Evolutionary conservation across 805 yeast genomes (phyloP).

Genomic region (Henningerozyma blattae): DNA sequence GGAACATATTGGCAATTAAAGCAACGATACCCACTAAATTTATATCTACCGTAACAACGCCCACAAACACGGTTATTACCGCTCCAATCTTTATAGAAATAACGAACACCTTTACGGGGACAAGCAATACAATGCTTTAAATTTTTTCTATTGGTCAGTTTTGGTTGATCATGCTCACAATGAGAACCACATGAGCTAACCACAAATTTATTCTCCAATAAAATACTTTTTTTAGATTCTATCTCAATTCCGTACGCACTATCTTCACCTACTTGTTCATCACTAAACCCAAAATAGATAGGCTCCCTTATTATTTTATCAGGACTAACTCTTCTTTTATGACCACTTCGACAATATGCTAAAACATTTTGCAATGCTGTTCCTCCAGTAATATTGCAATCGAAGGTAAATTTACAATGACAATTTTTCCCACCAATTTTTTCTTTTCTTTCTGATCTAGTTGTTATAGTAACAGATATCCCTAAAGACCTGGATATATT

Average conservation of each 20-base stretch:
- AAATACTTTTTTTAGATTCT: slow-evolving; percentile 9
- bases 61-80: slow-evolving; percentile 16
- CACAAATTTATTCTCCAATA: slow-evolving; percentile 16
- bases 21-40: slow-evolving; percentile 16
- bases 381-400: slow-evolving; percentile 14
- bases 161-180: slow-evolving; percentile 12
- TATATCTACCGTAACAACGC: slow-evolving; percentile 17
- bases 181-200: slow-evolving; percentile 8
- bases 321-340: slow-evolving; percentile 10
- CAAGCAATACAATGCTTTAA: slow-evolving; percentile 17
- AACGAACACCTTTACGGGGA: slow-evolving; percentile 12
- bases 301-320: slow-evolving; percentile 9
- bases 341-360: slow-evolving; percentile 17
- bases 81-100: slow-evolving; percentile 18
- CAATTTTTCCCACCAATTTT: slow-evolving; percentile 13
- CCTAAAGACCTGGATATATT: slow-evolving; percentile 34
- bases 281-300: slow-evolving; percentile 12
- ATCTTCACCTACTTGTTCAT: slow-evolving; percentile 9
- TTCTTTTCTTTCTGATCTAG: slow-evolving; percentile 15
- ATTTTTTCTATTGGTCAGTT: slow-evolving; percentile 7
- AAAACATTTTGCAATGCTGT: slow-evolving; percentile 15
- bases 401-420: slow-evolving; percentile 16
- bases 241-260: slow-evolving; percentile 11
- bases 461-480: slow-evolving; percentile 24
- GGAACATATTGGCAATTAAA: slow-evolving; percentile 16